phyloP scores from a whole-genome alignment of 225 moss, liverwort and hornwort species.

The Physcomitrellopsis africana region DNA sequence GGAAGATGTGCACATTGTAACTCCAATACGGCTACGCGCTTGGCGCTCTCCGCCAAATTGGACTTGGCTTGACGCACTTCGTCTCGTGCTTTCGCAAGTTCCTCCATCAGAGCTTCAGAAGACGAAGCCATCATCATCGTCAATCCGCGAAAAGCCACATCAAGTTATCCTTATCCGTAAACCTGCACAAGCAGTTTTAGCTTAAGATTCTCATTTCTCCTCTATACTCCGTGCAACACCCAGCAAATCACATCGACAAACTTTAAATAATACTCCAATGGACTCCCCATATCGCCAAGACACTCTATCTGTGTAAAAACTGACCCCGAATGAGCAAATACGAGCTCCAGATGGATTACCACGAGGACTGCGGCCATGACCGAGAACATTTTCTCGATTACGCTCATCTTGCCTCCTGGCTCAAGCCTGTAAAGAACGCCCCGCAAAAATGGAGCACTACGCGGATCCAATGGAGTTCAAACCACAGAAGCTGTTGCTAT shows the following conservation, averaged over 20 bases:
- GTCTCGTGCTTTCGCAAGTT: constrained; percentile 25
- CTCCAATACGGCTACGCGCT: constrained; percentile 36
- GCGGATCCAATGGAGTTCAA: constrained; percentile 29
- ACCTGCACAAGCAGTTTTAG: constrained; percentile 31
- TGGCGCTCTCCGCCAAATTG: constrained; percentile 24
- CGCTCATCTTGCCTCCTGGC: neutral
- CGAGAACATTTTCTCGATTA: constrained; percentile 13
- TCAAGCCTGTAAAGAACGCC: neutral
- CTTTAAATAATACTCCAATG: neutral
- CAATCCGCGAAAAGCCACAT: constrained; percentile 37
- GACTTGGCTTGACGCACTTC: constrained; percentile 26
- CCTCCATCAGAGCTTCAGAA: constrained; percentile 31
- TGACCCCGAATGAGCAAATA: constrained; percentile 7
- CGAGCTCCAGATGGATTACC: constrained; percentile 19
- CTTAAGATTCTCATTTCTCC: neutral
- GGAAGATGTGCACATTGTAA: constrained; percentile 2
- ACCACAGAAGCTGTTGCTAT: neutral
- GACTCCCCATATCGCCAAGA: neutral
- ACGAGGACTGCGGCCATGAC: constrained; percentile 6
- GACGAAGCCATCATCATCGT: constrained; percentile 48
- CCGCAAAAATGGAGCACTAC: neutral
- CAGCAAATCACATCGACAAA: neutral
- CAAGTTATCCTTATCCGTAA: constrained; percentile 14
- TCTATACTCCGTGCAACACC: neutral
- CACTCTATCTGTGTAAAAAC: neutral